Evolutionary conservation across 1,284 basidiomycete genomes (phyloP).

Genomic region (Apiotrichum brassicae): DNA sequence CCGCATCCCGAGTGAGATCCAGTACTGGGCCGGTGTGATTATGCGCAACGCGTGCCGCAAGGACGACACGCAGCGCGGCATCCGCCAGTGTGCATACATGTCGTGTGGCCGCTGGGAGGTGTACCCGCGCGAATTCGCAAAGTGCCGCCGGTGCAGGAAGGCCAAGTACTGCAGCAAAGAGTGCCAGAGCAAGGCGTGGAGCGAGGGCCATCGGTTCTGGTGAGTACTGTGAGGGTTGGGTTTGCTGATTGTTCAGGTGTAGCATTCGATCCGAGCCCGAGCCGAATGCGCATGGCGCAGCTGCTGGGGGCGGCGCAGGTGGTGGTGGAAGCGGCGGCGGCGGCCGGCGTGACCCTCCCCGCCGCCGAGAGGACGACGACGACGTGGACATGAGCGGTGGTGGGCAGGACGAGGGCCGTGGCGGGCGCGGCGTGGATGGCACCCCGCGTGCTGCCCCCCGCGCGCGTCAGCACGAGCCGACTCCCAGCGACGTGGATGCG

Average conservation of each 20-base stretch:
- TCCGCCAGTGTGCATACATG: constrained; percentile 98
- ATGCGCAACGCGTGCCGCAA: constrained; percentile 99
- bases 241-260: constrained; percentile 21
- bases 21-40: constrained; percentile 98
- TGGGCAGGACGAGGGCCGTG: constrained; percentile 2
- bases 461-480: neutral
- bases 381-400: constrained; percentile 13
- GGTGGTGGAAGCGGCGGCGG: constrained; percentile 14
- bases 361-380: constrained; percentile 9
- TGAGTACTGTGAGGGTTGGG: constrained; percentile 20
- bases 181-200: constrained; percentile 96
- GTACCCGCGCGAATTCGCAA: constrained; percentile 91
- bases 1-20: constrained; percentile 80
- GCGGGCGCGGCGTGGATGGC: neutral
- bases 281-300: constrained; percentile 13
- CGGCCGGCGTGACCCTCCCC: constrained; percentile 4
- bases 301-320: neutral
- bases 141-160: constrained; percentile 90
- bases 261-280: constrained; percentile 27
- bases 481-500: no score
- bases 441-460: constrained; percentile 2
- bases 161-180: constrained; percentile 98
- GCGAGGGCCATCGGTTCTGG: constrained; percentile 80
- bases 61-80: constrained; percentile 85
- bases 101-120: constrained; percentile 91